A percentile compares a stretch with the other conserved stretches of the same genome.
phyloP scores from a whole-genome alignment of 1,284 basidiomycete species.

The Sphaerobolus stellatus region DNA sequence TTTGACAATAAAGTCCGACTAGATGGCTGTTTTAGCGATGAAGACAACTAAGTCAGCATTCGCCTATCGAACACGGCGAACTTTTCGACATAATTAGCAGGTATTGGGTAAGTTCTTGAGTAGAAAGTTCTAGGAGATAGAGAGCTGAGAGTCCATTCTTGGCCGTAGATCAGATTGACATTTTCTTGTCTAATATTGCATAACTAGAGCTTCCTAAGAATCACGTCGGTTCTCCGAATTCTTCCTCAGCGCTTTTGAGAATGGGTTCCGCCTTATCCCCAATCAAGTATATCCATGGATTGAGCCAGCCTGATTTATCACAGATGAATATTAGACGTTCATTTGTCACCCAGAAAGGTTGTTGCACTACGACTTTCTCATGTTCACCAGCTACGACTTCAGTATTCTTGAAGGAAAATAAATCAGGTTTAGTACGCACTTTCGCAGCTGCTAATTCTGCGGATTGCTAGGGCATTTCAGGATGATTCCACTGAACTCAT shows the following conservation, averaged over 20 bases:
- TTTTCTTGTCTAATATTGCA: slow-evolving; percentile 46
- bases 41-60: too few species aligned
- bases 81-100: too few species aligned
- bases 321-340: slow-evolving; percentile 65
- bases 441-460: slow-evolving; percentile 56
- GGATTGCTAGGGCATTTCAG: slow-evolving; percentile 83
- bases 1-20: too few species aligned
- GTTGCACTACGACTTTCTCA: slow-evolving; percentile 40
- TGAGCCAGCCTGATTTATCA: slow-evolving; percentile 66
- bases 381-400: slow-evolving; percentile 48
- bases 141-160: too few species aligned
- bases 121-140: too few species aligned
- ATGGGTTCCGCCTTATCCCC: too few species aligned
- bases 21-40: too few species aligned
- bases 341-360: slow-evolving; percentile 57
- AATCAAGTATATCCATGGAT: slow-evolving; percentile 59
- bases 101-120: too few species aligned
- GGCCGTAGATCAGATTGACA: too few species aligned
- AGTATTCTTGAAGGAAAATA: slow-evolving; percentile 30
- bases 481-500: slow-evolving; percentile 74
- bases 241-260: slow-evolving; percentile 50
- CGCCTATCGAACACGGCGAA: too few species aligned
- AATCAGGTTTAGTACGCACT: not conserved
- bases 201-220: slow-evolving; percentile 50
- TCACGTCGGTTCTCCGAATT: slow-evolving; percentile 64